Evolutionary conservation across 306 rosid species (phyloP).

Genomic region (Vicia sativa): DNA sequence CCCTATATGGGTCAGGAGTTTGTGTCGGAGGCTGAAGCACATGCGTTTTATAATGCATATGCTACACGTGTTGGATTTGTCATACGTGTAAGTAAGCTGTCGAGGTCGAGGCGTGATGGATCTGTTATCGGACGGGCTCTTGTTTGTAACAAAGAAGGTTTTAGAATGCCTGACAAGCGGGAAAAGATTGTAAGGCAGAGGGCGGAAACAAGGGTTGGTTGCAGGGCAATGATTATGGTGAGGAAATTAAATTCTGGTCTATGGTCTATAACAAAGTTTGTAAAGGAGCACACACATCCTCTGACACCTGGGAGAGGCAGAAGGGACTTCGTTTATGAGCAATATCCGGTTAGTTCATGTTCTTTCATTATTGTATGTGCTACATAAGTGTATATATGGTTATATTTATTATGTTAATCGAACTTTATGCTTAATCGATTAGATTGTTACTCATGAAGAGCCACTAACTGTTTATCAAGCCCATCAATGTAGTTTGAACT

Average conservation of each 20-base stretch:
- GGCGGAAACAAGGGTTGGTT: constrained; percentile 97
- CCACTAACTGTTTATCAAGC: background rate
- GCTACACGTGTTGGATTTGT: constrained; percentile 82
- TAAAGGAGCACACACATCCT: constrained; percentile 88
- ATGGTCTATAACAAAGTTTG: constrained; percentile 89
- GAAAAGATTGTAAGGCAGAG: constrained; percentile 94
- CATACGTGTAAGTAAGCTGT: constrained; percentile 93
- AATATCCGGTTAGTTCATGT: constrained; percentile 77
- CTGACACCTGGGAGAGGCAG: constrained; percentile 82
- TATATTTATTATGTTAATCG: constrained; percentile 11
- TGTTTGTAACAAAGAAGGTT: constrained; percentile 98
- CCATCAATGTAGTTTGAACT: constrained; percentile 13
- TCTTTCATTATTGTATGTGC: constrained; percentile 32
- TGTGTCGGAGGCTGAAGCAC: constrained; percentile 87
- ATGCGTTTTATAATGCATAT: constrained; percentile 89
- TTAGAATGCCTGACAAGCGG: constrained; percentile 93
- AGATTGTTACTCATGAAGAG: background rate
- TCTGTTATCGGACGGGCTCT: constrained; percentile 93
- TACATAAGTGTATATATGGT: background rate
- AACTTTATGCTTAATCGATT: constrained; percentile 10
- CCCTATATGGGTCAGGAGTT: constrained; percentile 95
- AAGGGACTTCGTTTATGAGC: constrained; percentile 82
- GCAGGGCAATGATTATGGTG: constrained; percentile 94
- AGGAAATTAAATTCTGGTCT: constrained; percentile 81
- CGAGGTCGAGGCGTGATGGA: constrained; percentile 95